A percentile compares a stretch with the other conserved stretches of the same genome.
Evolutionary conservation across 2,329 filamentous ascomycete genomes (phyloP).

Genomic region (Verticillium nubilum): DNA sequence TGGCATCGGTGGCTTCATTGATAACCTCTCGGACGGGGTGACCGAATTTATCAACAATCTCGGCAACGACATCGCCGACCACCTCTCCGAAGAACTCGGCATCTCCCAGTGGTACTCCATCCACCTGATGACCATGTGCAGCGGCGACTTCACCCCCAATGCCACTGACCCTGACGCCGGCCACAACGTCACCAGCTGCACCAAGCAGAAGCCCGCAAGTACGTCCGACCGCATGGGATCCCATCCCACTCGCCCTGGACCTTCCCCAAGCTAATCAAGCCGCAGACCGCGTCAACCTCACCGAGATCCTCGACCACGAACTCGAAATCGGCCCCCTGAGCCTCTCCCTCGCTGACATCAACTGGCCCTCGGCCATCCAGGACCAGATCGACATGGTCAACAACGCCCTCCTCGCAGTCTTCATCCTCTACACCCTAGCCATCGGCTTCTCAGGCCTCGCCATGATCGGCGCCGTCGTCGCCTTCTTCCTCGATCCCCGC

Average conservation of each 20-base stretch:
- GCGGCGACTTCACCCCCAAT: conserved; percentile 40
- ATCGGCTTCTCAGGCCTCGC: conserved; percentile 35
- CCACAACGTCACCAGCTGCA: conserved; percentile 41
- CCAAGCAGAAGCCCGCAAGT: conserved; percentile 31
- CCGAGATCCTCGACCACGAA: conserved; percentile 38
- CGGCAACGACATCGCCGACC: conserved; percentile 31
- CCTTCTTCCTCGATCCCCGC: conserved; percentile 24
- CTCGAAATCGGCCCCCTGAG: conserved; percentile 38
- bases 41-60: conserved; percentile 33
- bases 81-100: conserved; percentile 35
- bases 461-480: conserved; percentile 31
- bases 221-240: conserved; percentile 17
- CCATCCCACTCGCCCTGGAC: not conserved
- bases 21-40: conserved; percentile 23
- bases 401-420: conserved; percentile 38
- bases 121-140: conserved; percentile 41
- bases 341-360: conserved; percentile 38
- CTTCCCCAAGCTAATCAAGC: not conserved
- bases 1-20: conserved; percentile 20
- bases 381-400: conserved; percentile 45
- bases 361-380: conserved; percentile 37
- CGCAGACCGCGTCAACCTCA: conserved; percentile 39
- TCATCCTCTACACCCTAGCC: conserved; percentile 42
- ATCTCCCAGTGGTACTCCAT: conserved; percentile 47
- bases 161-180: conserved; percentile 27